phyloP scores from a whole-genome alignment of 805 yeast genomes.

The Saccharomycopsis vini region DNA sequence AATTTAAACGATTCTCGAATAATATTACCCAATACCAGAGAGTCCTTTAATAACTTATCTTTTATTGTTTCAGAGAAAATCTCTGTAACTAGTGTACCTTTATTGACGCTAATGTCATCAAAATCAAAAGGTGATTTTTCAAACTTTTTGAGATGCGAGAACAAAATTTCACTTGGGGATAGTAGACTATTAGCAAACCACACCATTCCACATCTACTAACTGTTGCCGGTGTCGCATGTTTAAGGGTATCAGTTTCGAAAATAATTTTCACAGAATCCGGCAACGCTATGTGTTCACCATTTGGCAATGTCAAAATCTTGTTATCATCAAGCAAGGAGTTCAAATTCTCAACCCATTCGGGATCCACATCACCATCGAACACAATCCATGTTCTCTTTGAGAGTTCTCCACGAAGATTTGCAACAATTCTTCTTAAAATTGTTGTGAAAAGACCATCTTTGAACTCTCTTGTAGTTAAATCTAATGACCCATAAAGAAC shows the following conservation, averaged over 20 bases:
- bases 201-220: slow-evolving; percentile 86
- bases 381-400: slow-evolving; percentile 60
- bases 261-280: slow-evolving; percentile 51
- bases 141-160: not conserved
- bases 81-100: not conserved
- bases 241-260: slow-evolving; percentile 68
- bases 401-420: slow-evolving; percentile 49
- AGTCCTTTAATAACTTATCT: not conserved
- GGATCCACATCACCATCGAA: slow-evolving; percentile 95
- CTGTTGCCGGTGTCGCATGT: slow-evolving; percentile 81
- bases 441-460: slow-evolving; percentile 73
- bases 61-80: not conserved
- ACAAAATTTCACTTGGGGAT: slow-evolving; percentile 10
- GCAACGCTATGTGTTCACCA: slow-evolving; percentile 74
- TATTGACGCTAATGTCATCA: not conserved
- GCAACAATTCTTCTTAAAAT: slow-evolving; percentile 47
- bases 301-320: slow-evolving; percentile 72
- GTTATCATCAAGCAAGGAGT: slow-evolving; percentile 88
- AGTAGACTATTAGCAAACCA: slow-evolving; percentile 45
- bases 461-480: slow-evolving; percentile 79
- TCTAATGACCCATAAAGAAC: slow-evolving; percentile 65
- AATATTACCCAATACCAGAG: slow-evolving; percentile 20
- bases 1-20: slow-evolving; percentile 24
- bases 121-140: not conserved
- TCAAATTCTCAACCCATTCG: slow-evolving; percentile 83